Base-by-base conservation (phyloP, 345 rosid species). In the Geranium rotundifolium region DNA sequence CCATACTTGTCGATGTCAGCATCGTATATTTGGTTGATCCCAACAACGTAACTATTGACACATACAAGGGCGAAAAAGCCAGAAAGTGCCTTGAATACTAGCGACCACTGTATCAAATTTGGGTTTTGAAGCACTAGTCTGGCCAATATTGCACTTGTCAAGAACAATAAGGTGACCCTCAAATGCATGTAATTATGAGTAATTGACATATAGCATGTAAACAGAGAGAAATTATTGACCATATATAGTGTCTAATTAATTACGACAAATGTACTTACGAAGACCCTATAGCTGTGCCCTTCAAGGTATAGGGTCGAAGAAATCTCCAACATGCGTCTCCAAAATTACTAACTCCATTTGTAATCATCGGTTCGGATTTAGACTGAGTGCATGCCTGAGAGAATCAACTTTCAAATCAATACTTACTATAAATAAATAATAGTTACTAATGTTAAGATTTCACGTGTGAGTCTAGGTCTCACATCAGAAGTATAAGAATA, bases 11-110 rank as follows among this genome's bases (percentile, higher is more conserved):
- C 98, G 61, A 91, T 91, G 60, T 92, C 92, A 57, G 89, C 78
- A 75, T 91, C 98, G 50, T 85, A 89, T 75, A 91, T 91, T 75
- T 91, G 98, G 80, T 91, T 91, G 86, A 91, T 85, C 82, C 96
- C 98, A 29, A 89, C 96, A 29, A 89, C 89, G 69, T 89, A 91
- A 30, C 96, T 96, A 69, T 91, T 91, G 30, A 95, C 98, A 59
- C 95, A 91, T 65, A 89, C 75, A 19, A 91, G 89, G 76, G 96
- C 96, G 62, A 89, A 69, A 69, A 91, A 80, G 57, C 98, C 98
- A 5, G 85, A 81, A 59, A 89, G 69, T 8, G 96, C 96, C 83
- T 87, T 91, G 23, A 84, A 71, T 71, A 91, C 65, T 19, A 91
- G 82, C 29, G 90, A 84, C 98, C 86, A 84, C 73, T 81, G 87